Conservation (phyloP, 2,329 filamentous ascomycete genomes). For the Ciborinia camelliae region DNA sequence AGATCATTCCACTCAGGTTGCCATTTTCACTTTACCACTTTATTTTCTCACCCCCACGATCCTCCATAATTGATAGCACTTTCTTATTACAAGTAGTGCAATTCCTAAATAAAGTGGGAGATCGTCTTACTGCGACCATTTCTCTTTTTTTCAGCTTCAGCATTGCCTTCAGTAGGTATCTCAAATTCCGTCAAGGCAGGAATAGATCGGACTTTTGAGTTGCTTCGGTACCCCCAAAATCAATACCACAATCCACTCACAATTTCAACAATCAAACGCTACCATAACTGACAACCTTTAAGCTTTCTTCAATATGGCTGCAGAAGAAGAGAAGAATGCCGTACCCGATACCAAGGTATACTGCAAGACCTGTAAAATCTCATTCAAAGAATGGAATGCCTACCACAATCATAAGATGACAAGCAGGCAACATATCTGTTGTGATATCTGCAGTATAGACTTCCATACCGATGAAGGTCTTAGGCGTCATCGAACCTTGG, state of each 20-base stretch:
- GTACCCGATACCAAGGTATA: background rate
- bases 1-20: background rate
- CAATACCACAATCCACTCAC: background rate
- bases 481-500: constrained; percentile 12
- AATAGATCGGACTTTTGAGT: too few species aligned
- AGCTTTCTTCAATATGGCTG: background rate
- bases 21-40: background rate
- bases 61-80: background rate
- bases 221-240: background rate
- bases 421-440: constrained; percentile 9
- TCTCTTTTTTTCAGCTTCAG: background rate
- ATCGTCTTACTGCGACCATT: background rate
- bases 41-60: background rate
- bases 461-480: constrained; percentile 18
- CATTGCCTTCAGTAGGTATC: background rate
- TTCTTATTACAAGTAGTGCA: background rate
- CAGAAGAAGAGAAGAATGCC: background rate
- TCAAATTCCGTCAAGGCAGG: background rate
- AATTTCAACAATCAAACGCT: background rate
- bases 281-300: too few species aligned
- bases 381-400: constrained; percentile 7
- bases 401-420: constrained; percentile 12
- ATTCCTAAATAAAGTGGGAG: background rate
- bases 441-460: constrained; percentile 15
- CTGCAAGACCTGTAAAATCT: constrained; percentile 9